Evolutionary conservation across 1,139 yeast genomes (phyloP).

Genomic region (Hyphopichia khmerensis): DNA sequence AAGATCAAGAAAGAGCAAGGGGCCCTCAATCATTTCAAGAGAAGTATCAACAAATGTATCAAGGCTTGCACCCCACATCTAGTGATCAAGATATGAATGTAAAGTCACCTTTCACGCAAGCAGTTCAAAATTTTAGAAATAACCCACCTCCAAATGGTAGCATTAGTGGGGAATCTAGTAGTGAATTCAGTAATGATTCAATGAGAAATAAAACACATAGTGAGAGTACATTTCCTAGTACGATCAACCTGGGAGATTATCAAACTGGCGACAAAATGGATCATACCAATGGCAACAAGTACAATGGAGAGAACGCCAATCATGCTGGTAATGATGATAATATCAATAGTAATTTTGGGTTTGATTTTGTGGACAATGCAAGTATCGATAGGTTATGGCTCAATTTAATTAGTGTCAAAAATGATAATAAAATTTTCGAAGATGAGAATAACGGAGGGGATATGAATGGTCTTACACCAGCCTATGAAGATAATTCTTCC

Average conservation of each 20-base stretch:
- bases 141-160: not conserved
- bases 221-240: not conserved
- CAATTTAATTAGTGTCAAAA: slow-evolving; percentile 35
- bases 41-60: too few relatives aligned
- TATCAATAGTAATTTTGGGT: slow-evolving; percentile 14
- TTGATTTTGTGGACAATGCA: slow-evolving; percentile 27
- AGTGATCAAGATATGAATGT: not conserved
- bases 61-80: not conserved
- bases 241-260: not conserved
- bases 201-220: not conserved
- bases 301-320: too few relatives aligned
- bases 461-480: not conserved
- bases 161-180: not conserved
- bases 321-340: slow-evolving; percentile 1
- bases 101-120: not conserved
- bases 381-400: slow-evolving; percentile 43
- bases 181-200: not conserved
- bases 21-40: too few relatives aligned
- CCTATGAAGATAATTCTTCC: too few relatives aligned
- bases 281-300: too few relatives aligned
- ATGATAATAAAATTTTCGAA: slow-evolving; percentile 13
- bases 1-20: not conserved
- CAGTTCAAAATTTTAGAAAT: not conserved
- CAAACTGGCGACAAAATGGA: not conserved
- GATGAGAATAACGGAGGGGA: not conserved